phyloP scores from a whole-genome alignment of 208 protist species.

The Trypanosoma theileri region DNA sequence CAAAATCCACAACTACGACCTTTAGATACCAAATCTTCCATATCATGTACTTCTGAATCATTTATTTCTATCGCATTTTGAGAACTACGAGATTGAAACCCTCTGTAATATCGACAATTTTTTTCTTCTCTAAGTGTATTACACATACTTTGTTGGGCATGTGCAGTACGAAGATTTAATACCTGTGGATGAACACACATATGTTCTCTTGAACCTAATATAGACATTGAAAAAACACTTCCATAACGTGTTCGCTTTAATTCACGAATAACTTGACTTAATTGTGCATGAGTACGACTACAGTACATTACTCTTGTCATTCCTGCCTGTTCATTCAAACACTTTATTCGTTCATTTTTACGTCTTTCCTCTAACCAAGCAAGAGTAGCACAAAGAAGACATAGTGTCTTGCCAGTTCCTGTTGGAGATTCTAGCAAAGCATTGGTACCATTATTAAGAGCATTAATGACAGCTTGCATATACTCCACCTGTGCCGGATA shows the following conservation, averaged over 20 bases:
- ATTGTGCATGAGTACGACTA: slow-evolving; percentile 98
- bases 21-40: slow-evolving; percentile 92
- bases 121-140: slow-evolving; percentile 62
- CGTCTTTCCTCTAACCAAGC: slow-evolving; percentile 74
- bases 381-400: slow-evolving; percentile 94
- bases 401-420: slow-evolving; percentile 98
- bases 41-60: slow-evolving; percentile 77
- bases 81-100: slow-evolving; percentile 34
- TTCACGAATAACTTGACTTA: slow-evolving; percentile 97
- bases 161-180: slow-evolving; percentile 53
- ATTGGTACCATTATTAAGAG: slow-evolving; percentile 82
- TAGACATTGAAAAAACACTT: slow-evolving; percentile 60
- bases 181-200: slow-evolving; percentile 95
- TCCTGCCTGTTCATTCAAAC: neutral
- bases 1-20: slow-evolving; percentile 85
- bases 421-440: slow-evolving; percentile 97
- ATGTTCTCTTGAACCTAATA: slow-evolving; percentile 96
- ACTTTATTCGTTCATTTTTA: neutral
- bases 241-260: slow-evolving; percentile 92
- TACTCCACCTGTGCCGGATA: slow-evolving; percentile 94
- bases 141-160: slow-evolving; percentile 73
- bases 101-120: slow-evolving; percentile 73
- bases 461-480: slow-evolving; percentile 93
- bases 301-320: slow-evolving; percentile 90
- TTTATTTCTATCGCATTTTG: slow-evolving; percentile 16